phyloP scores from a whole-genome alignment of 1,284 basidiomycete species.

The Apiotrichum akiyoshidainum region DNA sequence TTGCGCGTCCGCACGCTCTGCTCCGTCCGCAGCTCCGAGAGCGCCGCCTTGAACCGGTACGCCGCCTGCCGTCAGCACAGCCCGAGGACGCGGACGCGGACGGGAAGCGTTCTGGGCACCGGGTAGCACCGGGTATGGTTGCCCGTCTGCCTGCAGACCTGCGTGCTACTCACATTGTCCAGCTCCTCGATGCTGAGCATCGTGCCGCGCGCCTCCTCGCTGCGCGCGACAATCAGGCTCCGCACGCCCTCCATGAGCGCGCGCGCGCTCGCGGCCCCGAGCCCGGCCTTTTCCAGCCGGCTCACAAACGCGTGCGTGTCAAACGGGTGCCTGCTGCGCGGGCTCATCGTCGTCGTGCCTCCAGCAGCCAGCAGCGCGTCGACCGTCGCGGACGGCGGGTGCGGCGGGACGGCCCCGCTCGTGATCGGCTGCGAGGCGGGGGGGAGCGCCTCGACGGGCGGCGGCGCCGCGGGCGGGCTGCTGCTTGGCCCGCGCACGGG shows the following conservation, averaged over 20 bases:
- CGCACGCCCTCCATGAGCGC: constrained; percentile 84
- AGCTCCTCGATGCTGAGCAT: constrained; percentile 79
- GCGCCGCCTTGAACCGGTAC: constrained; percentile 89
- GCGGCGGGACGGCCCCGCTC: too few species aligned
- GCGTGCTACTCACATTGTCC: constrained; percentile 86
- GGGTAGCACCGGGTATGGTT: too few species aligned
- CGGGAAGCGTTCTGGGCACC: too few species aligned
- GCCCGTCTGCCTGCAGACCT: too few species aligned
- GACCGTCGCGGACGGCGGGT: too few species aligned
- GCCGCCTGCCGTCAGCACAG: constrained; percentile 68
- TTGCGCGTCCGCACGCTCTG: constrained; percentile 78
- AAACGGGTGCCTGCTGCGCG: constrained; percentile 40
- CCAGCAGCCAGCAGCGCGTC: too few species aligned
- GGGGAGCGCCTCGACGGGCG: not conserved
- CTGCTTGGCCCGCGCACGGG: constrained; percentile 12
- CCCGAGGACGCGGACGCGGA: too few species aligned
- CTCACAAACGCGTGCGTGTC: constrained; percentile 50
- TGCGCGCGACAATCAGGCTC: constrained; percentile 70
- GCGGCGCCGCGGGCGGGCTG: not conserved
- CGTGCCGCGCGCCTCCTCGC: constrained; percentile 68
- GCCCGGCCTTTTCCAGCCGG: constrained; percentile 39
- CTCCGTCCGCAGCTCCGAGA: constrained; percentile 87
- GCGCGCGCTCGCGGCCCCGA: constrained; percentile 56
- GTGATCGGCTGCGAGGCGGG: not conserved
- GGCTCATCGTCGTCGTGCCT: not conserved